Conservation (phyloP, 176 grass and related monocot species). For the Themeda triandra region DNA sequence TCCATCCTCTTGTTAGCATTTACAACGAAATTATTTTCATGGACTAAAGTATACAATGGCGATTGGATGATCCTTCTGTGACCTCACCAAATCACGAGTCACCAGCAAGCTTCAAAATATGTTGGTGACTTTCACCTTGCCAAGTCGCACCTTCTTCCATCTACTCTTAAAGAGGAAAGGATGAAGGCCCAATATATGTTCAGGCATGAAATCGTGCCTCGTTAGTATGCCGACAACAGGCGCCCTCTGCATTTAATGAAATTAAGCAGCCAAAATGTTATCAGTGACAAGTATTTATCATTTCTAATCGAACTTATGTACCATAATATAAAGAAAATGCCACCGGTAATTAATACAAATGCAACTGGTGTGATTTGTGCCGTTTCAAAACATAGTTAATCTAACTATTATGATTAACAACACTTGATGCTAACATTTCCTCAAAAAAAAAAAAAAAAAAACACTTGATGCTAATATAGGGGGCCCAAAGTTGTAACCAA, state of each 20-base stretch:
- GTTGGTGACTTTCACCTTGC: conserved; percentile 44
- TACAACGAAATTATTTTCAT: background rate
- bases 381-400: background rate
- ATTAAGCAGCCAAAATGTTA: background rate
- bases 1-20: background rate
- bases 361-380: background rate
- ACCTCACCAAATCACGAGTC: background rate
- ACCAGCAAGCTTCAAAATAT: conserved; percentile 30
- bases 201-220: conserved; percentile 89
- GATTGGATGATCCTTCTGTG: background rate
- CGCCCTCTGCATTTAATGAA: conserved; percentile 42
- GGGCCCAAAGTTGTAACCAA: background rate
- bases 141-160: conserved; percentile 74
- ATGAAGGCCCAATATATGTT: conserved; percentile 74
- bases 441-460: too few species aligned
- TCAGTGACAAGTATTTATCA: background rate
- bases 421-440: background rate
- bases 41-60: background rate
- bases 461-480: background rate
- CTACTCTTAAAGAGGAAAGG: conserved; percentile 70
- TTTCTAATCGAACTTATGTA: background rate
- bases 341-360: background rate
- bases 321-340: conserved; percentile 13
- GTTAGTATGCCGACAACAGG: conserved; percentile 89
- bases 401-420: background rate